Conservation (phyloP, 1,284 basidiomycete species). For the Rhodotorula sp. region DNA sequence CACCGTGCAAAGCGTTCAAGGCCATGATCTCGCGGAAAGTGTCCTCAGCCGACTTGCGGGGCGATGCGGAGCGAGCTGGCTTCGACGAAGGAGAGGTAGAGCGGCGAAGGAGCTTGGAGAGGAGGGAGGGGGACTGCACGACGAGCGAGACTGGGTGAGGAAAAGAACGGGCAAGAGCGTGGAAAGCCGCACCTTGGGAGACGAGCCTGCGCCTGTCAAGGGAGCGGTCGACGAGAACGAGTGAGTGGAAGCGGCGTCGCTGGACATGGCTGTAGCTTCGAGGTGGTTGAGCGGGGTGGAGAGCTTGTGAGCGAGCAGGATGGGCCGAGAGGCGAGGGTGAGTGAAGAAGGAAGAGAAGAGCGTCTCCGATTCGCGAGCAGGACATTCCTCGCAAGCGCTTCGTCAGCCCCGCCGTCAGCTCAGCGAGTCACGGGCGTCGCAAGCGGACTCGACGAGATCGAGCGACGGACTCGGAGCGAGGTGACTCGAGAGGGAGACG, state of each 20-base stretch:
- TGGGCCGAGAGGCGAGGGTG: not conserved
- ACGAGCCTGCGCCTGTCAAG: not conserved
- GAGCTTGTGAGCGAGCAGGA: not conserved
- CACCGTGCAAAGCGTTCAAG: constrained; percentile 25
- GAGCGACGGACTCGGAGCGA: too few relatives aligned
- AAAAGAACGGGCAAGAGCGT: not conserved
- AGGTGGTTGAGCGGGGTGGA: not conserved
- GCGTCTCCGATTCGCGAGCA: not conserved
- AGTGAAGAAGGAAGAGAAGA: too few relatives aligned
- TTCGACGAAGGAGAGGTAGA: not conserved
- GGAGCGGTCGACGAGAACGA: not conserved
- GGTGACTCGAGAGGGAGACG: too few relatives aligned
- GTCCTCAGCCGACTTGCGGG: not conserved
- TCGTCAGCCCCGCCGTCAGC: too few relatives aligned
- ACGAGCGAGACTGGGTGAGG: not conserved
- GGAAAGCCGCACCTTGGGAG: not conserved
- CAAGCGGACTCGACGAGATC: too few relatives aligned
- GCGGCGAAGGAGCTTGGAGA: not conserved
- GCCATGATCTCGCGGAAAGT: constrained; percentile 19
- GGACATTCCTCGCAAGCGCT: too few relatives aligned
- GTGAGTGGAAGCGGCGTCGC: not conserved
- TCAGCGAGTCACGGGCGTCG: too few relatives aligned
- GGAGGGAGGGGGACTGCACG: not conserved
- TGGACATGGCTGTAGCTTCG: not conserved
- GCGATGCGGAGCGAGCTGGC: not conserved